Percentiles rank a stretch among this genome's conserved stretches.
phyloP scores from a whole-genome alignment of 1,139 yeast genomes.

The Diutina ranongensis region DNA sequence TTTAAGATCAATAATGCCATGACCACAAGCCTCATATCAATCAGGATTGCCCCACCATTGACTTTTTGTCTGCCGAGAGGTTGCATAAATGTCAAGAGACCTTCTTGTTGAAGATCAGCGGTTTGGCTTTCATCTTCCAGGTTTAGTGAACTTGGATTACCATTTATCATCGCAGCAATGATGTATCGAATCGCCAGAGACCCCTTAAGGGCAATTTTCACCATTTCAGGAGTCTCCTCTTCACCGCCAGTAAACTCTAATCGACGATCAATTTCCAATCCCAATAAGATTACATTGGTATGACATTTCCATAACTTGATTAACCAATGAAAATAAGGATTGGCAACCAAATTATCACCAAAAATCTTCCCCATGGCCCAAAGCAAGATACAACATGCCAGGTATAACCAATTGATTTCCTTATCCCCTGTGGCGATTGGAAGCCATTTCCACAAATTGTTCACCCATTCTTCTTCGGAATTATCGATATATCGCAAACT shows the following conservation, averaged over 20 bases:
- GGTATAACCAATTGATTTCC: not conserved
- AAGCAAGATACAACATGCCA: not conserved
- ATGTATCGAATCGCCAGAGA: conserved; percentile 51
- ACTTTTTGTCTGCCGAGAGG: conserved; percentile 49
- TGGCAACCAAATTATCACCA: conserved; percentile 30
- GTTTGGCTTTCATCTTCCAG: conserved; percentile 16
- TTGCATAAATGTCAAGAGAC: conserved; percentile 43
- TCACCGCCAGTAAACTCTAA: conserved; percentile 27
- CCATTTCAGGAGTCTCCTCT: conserved; percentile 31
- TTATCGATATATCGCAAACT: conserved; percentile 1
- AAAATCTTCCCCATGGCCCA: not conserved
- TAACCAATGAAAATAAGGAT: conserved; percentile 50
- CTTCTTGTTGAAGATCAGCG: conserved; percentile 45
- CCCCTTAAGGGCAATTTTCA: conserved; percentile 48
- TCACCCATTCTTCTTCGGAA: not conserved
- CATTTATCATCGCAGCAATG: conserved; percentile 48
- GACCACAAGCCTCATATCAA: conserved; percentile 36
- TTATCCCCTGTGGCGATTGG: not conserved
- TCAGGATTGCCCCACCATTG: conserved; percentile 43
- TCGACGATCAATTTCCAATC: conserved; percentile 52
- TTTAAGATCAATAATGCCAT: conserved; percentile 19
- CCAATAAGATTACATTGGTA: conserved; percentile 43
- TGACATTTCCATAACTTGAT: conserved; percentile 54
- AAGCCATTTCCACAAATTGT: not conserved
- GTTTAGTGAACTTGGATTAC: conserved; percentile 9